These are phyloP conservation scores for Tanacetum coccineum DNA, from an alignment of 129 eudicot species.

Conservation along the genomic window DNA sequence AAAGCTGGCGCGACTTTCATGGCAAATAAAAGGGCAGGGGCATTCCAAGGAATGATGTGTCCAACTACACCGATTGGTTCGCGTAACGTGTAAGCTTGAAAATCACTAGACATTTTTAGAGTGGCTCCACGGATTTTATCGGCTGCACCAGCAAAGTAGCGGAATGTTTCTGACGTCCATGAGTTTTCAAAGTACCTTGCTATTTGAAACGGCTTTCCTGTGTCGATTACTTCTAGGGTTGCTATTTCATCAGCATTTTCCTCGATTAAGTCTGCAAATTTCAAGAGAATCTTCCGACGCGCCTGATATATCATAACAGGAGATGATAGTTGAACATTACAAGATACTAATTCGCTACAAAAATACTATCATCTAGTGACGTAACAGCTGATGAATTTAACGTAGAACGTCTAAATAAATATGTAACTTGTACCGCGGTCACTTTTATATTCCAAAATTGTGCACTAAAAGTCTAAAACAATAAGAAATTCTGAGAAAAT, in stretches of 20 bases:
- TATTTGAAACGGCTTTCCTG: conserved; percentile 45
- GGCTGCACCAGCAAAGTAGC: conserved; percentile 92
- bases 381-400: too few relatives aligned
- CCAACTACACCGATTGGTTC: conserved; percentile 91
- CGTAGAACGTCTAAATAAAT: too few relatives aligned
- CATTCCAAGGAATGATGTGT: conserved; percentile 83
- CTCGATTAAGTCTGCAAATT: conserved; percentile 63
- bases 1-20: conserved; percentile 73
- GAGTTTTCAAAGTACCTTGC: conserved; percentile 43
- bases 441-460: too few relatives aligned
- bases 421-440: too few relatives aligned
- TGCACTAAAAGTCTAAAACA: too few relatives aligned
- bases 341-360: too few relatives aligned
- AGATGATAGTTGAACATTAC: too few relatives aligned
- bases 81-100: conserved; percentile 68
- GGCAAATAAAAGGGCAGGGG: conserved; percentile 49
- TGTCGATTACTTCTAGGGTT: conserved; percentile 56
- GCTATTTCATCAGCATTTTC: conserved; percentile 68
- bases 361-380: too few relatives aligned
- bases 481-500: too few relatives aligned
- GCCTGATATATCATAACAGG: too few relatives aligned
- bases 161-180: conserved; percentile 41
- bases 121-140: conserved; percentile 86
- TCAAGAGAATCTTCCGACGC: conserved; percentile 53
- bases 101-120: conserved; percentile 65